Conservation (phyloP, 2,329 filamentous ascomycete species). For the Grosmannia serpens region DNA sequence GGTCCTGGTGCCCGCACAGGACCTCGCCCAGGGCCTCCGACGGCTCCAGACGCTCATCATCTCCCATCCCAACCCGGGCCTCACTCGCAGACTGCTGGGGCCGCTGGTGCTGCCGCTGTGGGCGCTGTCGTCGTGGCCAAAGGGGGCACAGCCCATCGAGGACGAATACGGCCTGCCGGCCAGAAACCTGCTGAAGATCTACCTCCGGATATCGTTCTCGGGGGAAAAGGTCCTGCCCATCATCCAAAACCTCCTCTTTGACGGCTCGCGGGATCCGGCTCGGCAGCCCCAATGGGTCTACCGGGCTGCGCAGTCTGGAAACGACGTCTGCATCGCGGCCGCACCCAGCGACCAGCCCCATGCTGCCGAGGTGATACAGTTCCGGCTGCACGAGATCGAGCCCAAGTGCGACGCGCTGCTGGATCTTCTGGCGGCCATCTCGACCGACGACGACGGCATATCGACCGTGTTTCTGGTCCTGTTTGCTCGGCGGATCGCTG, state of each 20-base stretch:
- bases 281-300: constrained; percentile 39
- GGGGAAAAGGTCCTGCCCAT: constrained; percentile 36
- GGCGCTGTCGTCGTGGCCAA: constrained; percentile 44
- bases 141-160: constrained; percentile 17
- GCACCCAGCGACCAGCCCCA: constrained; percentile 13
- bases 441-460: constrained; percentile 43
- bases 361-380: constrained; percentile 17
- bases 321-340: constrained; percentile 39
- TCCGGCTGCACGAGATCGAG: constrained; percentile 27
- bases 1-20: constrained; percentile 33
- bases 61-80: constrained; percentile 55
- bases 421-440: constrained; percentile 33
- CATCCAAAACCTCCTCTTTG: constrained; percentile 42
- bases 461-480: constrained; percentile 50
- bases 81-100: constrained; percentile 49
- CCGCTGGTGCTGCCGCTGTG: constrained; percentile 52
- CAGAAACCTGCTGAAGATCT: constrained; percentile 40
- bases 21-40: constrained; percentile 38
- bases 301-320: constrained; percentile 27
- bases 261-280: constrained; percentile 28
- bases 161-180: constrained; percentile 33
- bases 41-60: constrained; percentile 44
- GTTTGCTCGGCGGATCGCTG: constrained; percentile 44
- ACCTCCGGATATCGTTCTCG: constrained; percentile 44
- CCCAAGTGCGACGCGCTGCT: constrained; percentile 36